A percentile compares a stretch with the other conserved stretches of the same genome.
Evolutionary conservation across 2,329 filamentous ascomycete genomes (phyloP).

Genomic region (Exserohilum turcica): DNA sequence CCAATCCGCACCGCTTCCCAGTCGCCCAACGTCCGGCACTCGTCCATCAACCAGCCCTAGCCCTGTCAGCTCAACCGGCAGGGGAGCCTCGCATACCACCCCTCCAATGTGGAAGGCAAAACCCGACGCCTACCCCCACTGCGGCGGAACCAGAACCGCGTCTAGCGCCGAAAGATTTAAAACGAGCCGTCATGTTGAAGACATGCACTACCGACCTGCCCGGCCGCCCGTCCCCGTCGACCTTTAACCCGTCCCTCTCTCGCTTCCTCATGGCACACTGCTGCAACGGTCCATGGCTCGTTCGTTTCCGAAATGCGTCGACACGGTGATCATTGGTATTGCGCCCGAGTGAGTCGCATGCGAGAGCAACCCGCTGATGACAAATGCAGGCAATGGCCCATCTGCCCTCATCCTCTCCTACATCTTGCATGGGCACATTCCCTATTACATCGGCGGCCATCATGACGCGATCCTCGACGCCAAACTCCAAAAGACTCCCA

Average conservation of each 20-base stretch:
- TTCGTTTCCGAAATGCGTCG: conserved; percentile 44
- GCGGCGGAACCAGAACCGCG: conserved; percentile 26
- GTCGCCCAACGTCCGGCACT: conserved; percentile 7
- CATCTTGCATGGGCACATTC: conserved; percentile 65
- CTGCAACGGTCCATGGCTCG: conserved; percentile 46
- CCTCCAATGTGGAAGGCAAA: conserved; percentile 31
- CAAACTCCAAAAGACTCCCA: conserved; percentile 56
- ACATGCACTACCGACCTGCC: conserved; percentile 34
- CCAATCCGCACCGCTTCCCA: conserved; percentile 7
- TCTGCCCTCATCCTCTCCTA: conserved; percentile 67
- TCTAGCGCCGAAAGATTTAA: conserved; percentile 36
- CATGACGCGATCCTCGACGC: conserved; percentile 62
- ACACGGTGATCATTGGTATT: conserved; percentile 49
- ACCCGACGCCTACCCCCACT: conserved; percentile 23
- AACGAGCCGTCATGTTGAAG: conserved; percentile 39
- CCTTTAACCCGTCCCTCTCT: conserved; percentile 6
- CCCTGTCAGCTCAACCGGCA: conserved; percentile 13
- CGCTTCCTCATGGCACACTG: conserved; percentile 39
- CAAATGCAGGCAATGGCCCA: conserved; percentile 62
- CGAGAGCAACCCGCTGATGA: conserved; percentile 27
- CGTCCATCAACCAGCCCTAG: background rate
- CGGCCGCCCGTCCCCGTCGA: conserved; percentile 17
- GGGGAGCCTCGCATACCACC: conserved; percentile 14
- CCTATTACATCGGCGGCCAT: conserved; percentile 61
- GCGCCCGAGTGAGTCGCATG: background rate